phyloP scores from a whole-genome alignment of 495 filamentous ascomycete genomes.

The Penicillium canescens region DNA sequence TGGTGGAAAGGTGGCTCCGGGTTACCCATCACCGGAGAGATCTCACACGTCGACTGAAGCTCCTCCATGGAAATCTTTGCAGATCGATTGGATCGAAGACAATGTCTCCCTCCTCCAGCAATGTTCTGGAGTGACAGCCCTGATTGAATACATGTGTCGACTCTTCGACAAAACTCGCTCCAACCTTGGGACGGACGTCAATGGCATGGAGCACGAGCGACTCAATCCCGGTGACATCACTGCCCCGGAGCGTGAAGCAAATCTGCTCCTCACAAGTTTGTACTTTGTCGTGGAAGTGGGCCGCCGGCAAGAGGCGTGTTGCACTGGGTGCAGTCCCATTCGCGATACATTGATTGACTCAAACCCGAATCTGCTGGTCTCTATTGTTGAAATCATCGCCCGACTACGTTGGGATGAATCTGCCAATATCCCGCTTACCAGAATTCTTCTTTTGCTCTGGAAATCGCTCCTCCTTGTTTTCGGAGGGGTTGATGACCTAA shows the following conservation, averaged over 20 bases:
- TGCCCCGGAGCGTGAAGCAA: constrained; percentile 47
- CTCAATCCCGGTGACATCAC: constrained; percentile 34
- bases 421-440: constrained; percentile 60
- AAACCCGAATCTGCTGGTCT: constrained; percentile 68
- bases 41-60: constrained; percentile 34
- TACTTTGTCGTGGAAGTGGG: constrained; percentile 74
- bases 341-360: constrained; percentile 46
- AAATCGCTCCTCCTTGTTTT: constrained; percentile 85
- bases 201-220: constrained; percentile 34
- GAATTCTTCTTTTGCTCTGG: constrained; percentile 82
- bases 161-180: constrained; percentile 53
- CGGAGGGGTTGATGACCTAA: constrained; percentile 71
- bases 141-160: constrained; percentile 61
- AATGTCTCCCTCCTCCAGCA: constrained; percentile 61
- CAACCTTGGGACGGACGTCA: constrained; percentile 26
- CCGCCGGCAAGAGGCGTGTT: constrained; percentile 43
- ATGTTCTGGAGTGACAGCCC: constrained; percentile 56
- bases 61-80: constrained; percentile 52
- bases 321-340: constrained; percentile 27
- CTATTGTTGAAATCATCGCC: constrained; percentile 72
- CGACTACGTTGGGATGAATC: constrained; percentile 87
- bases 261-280: constrained; percentile 59
- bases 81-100: constrained; percentile 69
- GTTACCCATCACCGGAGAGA: constrained; percentile 26
- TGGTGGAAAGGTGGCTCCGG: constrained; percentile 47